Evolutionary conservation across 768 basidiomycete species (phyloP), one percentile per base, ranked within the genome.

Genomic region (Lactarius sp.): DNA sequence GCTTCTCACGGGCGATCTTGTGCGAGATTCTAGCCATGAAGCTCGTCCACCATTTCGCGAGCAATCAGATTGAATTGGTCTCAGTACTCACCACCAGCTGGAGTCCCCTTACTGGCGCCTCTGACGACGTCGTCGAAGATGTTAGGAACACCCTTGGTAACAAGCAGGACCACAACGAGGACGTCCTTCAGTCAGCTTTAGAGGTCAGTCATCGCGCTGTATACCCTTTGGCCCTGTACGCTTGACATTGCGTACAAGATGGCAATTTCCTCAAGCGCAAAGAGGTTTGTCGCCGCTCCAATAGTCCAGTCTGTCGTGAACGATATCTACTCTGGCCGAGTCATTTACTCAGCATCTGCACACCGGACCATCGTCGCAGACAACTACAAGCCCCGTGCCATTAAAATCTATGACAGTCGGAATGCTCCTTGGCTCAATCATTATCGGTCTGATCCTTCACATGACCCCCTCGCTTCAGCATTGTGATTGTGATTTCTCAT

Each of bases 1-100:
- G 90, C 78, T 73, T 78, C 8, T 76, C 85, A 10, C 78, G 88
- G 46, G 94, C 93, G 4, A 85, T 80, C 36, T 79, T 95, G 10
- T 95, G 92, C 74, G 93, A 97, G 72, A 83, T 97, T 16, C 74
- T 97, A 20, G 93, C 95, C 9, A 85, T 92, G 78, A 97, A 97
- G 70, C 82, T 95, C 27, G 79, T 94, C 12, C 83, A 81, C 22
- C 80, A 81, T 37, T 94, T 90, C 70, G 86, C 90, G 1, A 81
- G 81, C 5, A 83, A 85, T 68, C 82, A 89, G 70, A 81, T 94
- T n/a, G 84, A 88, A 61, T 80, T 94, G 20, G 83, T 88, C 33
- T 85, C 88, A 9, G 88, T 90, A 33, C 75, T 98, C 56, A 94
- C 90, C 0, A 86, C 85, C 0, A 83, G 81, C 61, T 97, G 92